Evolutionary conservation across 192 early-diverging fungal species (phyloP).

Genomic region (Coemansia guatemalensis): DNA sequence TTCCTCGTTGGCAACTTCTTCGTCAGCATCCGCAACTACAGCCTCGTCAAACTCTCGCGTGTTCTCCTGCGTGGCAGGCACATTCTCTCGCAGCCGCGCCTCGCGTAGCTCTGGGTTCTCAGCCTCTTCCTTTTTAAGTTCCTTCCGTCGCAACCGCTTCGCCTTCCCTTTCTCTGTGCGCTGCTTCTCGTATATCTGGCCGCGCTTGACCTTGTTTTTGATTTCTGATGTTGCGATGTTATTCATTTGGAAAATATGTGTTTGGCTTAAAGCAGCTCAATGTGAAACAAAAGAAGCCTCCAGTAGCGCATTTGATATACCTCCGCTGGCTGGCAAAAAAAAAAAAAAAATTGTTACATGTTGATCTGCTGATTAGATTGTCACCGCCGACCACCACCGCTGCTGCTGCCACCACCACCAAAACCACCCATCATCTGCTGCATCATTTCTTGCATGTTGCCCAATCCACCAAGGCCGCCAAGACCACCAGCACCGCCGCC

Average conservation of each 20-base stretch:
- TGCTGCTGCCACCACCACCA: neutral
- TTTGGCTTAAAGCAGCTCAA: slow-evolving; percentile 3
- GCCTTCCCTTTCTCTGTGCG: slow-evolving; percentile 71
- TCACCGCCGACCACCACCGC: slow-evolving; percentile 35
- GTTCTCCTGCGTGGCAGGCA: slow-evolving; percentile 90
- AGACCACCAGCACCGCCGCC: slow-evolving; percentile 45
- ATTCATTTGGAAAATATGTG: slow-evolving; percentile 2
- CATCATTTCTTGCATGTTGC: slow-evolving; percentile 17
- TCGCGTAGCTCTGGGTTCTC: slow-evolving; percentile 84
- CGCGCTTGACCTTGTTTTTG: slow-evolving; percentile 86
- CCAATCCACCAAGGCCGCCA: slow-evolving; percentile 32
- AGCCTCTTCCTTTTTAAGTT: slow-evolving; percentile 74
- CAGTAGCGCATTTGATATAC: neutral
- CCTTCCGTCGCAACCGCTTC: slow-evolving; percentile 73
- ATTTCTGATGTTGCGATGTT: slow-evolving; percentile 53
- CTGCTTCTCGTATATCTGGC: slow-evolving; percentile 72
- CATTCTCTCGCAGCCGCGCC: slow-evolving; percentile 82
- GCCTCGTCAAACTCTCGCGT: slow-evolving; percentile 93
- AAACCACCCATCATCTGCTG: neutral
- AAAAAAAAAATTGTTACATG: slow-evolving; percentile 16
- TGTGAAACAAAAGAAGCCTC: slow-evolving; percentile 7
- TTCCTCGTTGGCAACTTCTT: slow-evolving; percentile 81
- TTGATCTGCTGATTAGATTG: slow-evolving; percentile 1
- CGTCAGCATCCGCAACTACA: slow-evolving; percentile 72
- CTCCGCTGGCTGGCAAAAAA: neutral